Evolutionary conservation across 169 alveolate species (phyloP).

Genomic region (Babesia ovata): DNA sequence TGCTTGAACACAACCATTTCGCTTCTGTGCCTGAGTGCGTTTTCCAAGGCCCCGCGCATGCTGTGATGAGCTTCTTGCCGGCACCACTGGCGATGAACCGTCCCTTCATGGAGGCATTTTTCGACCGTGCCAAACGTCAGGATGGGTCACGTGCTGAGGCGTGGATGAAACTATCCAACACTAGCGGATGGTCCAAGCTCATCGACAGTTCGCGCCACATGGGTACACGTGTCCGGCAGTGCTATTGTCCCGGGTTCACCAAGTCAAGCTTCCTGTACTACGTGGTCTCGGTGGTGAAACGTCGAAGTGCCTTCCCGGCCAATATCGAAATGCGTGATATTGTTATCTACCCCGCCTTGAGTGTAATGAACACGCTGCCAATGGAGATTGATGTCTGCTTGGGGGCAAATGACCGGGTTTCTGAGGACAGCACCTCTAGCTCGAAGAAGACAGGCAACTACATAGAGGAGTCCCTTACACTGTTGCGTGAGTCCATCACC

Average conservation of each 20-base stretch:
- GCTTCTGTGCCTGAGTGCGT: conserved; percentile 67
- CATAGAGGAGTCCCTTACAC: conserved; percentile 32
- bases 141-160: conserved; percentile 2
- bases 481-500: conserved; percentile 45
- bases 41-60: conserved; percentile 52
- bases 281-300: conserved; percentile 73
- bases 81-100: conserved; percentile 43
- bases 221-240: conserved; percentile 65
- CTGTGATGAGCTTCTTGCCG: conserved; percentile 51
- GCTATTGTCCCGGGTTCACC: conserved; percentile 58
- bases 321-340: conserved; percentile 76
- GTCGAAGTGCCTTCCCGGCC: conserved; percentile 82
- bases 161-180: conserved; percentile 50
- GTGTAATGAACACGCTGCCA: conserved; percentile 81
- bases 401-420: conserved; percentile 38
- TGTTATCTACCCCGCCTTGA: conserved; percentile 81
- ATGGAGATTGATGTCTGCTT: conserved; percentile 74
- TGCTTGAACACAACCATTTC: conserved; percentile 63
- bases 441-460: conserved; percentile 7
- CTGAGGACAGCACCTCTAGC: not conserved
- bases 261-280: conserved; percentile 74
- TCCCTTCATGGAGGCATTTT: conserved; percentile 23
- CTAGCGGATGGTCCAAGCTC: conserved; percentile 65
- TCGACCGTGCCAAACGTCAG: not conserved
- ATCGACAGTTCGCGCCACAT: conserved; percentile 52